These are phyloP conservation scores for Flaveria brownii DNA, from an alignment of 129 eudicot species.

Conservation along the genomic window DNA sequence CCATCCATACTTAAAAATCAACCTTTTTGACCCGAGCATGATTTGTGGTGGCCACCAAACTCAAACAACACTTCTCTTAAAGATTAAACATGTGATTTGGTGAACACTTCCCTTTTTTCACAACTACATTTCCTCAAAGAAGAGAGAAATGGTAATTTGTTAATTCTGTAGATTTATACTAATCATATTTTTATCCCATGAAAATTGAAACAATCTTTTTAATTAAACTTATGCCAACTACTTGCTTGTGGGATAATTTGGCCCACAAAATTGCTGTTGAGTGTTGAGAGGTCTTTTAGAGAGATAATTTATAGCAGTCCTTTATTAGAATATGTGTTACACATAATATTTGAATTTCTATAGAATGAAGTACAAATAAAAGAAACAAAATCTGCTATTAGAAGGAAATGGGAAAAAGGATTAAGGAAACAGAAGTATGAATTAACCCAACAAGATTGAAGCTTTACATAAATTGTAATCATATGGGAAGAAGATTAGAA, in stretches of 20 bases:
- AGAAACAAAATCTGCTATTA: not conserved
- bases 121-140: not conserved
- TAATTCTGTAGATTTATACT: not conserved
- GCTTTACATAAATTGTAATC: slow-evolving; percentile 15
- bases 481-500: slow-evolving; percentile 11
- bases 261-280: not conserved
- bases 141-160: slow-evolving; percentile 3
- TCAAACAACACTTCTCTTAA: not conserved
- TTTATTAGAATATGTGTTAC: not conserved
- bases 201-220: slow-evolving; percentile 4
- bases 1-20: not conserved
- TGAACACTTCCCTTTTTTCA: not conserved
- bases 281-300: slow-evolving; percentile 12
- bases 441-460: not conserved
- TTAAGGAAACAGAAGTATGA: not conserved
- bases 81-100: not conserved
- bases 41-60: not conserved
- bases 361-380: not conserved
- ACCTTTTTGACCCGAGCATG: not conserved
- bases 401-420: not conserved
- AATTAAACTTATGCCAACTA: slow-evolving; percentile 2
- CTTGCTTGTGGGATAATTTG: slow-evolving; percentile 19
- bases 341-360: not conserved
- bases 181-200: not conserved
- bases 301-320: not conserved